A percentile compares a stretch with the other conserved stretches of the same genome.
Evolutionary conservation across 768 basidiomycete species (phyloP).

Genomic region (Lactarius quietus): DNA sequence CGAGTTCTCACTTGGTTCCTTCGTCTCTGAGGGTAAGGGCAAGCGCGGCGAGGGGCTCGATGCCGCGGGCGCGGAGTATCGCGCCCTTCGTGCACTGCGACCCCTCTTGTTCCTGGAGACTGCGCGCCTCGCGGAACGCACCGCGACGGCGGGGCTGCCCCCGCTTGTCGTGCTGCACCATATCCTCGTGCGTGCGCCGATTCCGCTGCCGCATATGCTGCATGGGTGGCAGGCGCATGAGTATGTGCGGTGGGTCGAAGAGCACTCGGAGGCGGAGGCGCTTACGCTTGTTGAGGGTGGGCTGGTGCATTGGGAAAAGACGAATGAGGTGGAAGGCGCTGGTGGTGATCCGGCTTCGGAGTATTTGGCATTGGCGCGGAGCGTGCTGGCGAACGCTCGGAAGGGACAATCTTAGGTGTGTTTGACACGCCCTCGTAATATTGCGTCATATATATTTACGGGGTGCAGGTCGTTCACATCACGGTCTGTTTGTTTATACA

Average conservation of each 20-base stretch:
- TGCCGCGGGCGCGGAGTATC: constrained; percentile 83
- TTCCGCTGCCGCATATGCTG: constrained; percentile 80
- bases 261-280: constrained; percentile 79
- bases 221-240: constrained; percentile 96
- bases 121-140: constrained; percentile 55
- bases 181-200: constrained; percentile 83
- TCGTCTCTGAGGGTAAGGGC: constrained; percentile 57
- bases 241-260: constrained; percentile 94
- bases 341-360: constrained; percentile 47
- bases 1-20: constrained; percentile 86
- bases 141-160: constrained; percentile 72
- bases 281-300: constrained; percentile 78
- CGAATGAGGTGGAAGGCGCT: constrained; percentile 53
- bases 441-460: background rate
- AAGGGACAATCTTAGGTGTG: background rate
- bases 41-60: constrained; percentile 63
- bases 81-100: constrained; percentile 77
- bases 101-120: constrained; percentile 90
- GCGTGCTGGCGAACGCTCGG: constrained; percentile 51
- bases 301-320: constrained; percentile 73
- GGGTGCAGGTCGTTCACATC: background rate
- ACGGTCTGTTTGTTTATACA: background rate
- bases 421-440: background rate
- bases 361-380: constrained; percentile 64
- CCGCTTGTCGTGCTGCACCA: constrained; percentile 88